phyloP scores from a whole-genome alignment of 805 yeast species.

The Lachancea lanzarotensis region DNA sequence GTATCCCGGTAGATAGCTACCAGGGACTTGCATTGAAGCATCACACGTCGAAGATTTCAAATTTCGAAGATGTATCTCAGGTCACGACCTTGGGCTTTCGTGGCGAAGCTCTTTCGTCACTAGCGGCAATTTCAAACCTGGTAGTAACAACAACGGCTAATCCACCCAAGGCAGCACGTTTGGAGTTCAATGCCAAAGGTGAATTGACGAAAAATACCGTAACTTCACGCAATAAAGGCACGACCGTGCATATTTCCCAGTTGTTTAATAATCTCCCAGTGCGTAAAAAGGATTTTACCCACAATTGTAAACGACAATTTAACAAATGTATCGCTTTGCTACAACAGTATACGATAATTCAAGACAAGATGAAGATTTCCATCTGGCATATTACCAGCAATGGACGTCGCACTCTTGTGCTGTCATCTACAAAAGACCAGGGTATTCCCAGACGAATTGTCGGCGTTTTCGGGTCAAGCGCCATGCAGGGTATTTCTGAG shows the following conservation, averaged over 20 bases:
- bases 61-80: conserved; percentile 47
- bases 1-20: conserved; percentile 50
- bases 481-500: conserved; percentile 50
- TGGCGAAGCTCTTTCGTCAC: conserved; percentile 74
- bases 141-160: conserved; percentile 46
- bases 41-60: conserved; percentile 57
- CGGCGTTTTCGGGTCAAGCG: conserved; percentile 64
- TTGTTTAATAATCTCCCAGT: conserved; percentile 75
- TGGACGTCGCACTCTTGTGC: conserved; percentile 46
- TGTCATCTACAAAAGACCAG: conserved; percentile 51
- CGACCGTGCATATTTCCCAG: conserved; percentile 50
- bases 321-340: conserved; percentile 56
- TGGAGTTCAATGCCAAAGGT: conserved; percentile 56
- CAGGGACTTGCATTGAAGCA: conserved; percentile 51
- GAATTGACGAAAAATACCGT: conserved; percentile 34
- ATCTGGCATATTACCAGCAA: conserved; percentile 46
- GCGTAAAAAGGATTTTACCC: conserved; percentile 63
- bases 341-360: conserved; percentile 62
- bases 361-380: conserved; percentile 50
- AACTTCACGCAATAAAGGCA: conserved; percentile 61
- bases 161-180: conserved; percentile 51
- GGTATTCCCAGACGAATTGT: conserved; percentile 51
- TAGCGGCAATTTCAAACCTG: conserved; percentile 51
- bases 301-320: conserved; percentile 65
- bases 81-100: conserved; percentile 65